Percentiles rank a stretch among this genome's conserved stretches.
Conservation (phyloP, 768 basidiomycete genomes). For the Tricholoma sp. region DNA sequence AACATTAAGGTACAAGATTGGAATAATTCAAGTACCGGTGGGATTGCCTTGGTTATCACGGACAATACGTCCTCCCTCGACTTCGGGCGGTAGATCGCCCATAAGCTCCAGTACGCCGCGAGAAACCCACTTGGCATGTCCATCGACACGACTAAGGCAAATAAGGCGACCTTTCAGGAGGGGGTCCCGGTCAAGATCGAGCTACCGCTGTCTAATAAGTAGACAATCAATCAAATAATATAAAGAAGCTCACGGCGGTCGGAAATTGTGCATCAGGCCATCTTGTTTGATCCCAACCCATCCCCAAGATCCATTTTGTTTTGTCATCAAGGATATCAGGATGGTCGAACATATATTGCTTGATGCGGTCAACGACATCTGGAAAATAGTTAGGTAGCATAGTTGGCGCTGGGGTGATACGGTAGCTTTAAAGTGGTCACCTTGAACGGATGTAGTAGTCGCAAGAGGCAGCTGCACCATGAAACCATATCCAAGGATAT, state of each 20-base stretch:
- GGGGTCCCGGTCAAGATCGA: conserved; percentile 67
- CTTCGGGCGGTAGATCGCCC: conserved; percentile 49
- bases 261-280: conserved; percentile 67
- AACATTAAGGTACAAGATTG: neutral
- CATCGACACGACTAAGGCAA: conserved; percentile 71
- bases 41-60: conserved; percentile 58
- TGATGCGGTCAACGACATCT: conserved; percentile 65
- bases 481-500: conserved; percentile 70
- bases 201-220: conserved; percentile 33
- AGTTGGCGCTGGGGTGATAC: too few species aligned
- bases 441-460: conserved; percentile 52
- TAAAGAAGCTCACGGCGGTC: conserved; percentile 46
- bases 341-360: conserved; percentile 50
- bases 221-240: neutral
- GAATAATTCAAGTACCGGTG: conserved; percentile 42
- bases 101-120: conserved; percentile 62
- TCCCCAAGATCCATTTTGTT: conserved; percentile 71
- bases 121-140: conserved; percentile 86
- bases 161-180: conserved; percentile 67
- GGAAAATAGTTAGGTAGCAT: neutral
- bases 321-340: conserved; percentile 51
- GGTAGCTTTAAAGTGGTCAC: conserved; percentile 26
- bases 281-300: conserved; percentile 93
- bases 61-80: conserved; percentile 74
- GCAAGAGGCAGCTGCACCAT: conserved; percentile 61